These are phyloP conservation scores for Fusarium odoratissimum DNA, from an alignment of 2,329 filamentous ascomycete species.

Conservation along the genomic window DNA sequence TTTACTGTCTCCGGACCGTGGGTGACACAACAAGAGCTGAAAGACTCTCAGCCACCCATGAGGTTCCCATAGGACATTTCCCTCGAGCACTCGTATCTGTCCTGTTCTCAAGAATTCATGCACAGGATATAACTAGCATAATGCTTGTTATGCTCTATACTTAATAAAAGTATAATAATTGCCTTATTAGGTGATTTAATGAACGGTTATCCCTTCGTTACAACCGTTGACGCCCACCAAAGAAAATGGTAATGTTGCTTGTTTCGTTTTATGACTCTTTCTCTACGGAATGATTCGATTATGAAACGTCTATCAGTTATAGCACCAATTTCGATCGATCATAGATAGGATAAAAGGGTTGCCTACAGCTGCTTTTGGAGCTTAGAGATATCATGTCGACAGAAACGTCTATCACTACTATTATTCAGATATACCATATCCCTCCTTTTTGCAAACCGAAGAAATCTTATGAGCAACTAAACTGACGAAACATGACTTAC, in stretches of 20 bases:
- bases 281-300: background rate
- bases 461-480: background rate
- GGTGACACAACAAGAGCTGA: background rate
- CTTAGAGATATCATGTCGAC: background rate
- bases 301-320: background rate
- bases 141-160: background rate
- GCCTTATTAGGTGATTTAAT: background rate
- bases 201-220: background rate
- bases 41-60: background rate
- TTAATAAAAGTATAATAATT: background rate
- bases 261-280: background rate
- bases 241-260: background rate
- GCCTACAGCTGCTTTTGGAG: background rate
- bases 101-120: background rate
- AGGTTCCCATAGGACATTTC: background rate
- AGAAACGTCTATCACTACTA: background rate
- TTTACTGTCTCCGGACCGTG: background rate
- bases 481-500: background rate
- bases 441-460: slow-evolving; percentile 4
- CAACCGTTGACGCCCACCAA: background rate
- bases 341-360: background rate
- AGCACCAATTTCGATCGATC: background rate
- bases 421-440: background rate
- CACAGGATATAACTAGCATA: background rate
- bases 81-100: background rate